Evolutionary conservation across 2,329 filamentous ascomycete genomes (phyloP).

Genomic region (Hypoxylon sp.): DNA sequence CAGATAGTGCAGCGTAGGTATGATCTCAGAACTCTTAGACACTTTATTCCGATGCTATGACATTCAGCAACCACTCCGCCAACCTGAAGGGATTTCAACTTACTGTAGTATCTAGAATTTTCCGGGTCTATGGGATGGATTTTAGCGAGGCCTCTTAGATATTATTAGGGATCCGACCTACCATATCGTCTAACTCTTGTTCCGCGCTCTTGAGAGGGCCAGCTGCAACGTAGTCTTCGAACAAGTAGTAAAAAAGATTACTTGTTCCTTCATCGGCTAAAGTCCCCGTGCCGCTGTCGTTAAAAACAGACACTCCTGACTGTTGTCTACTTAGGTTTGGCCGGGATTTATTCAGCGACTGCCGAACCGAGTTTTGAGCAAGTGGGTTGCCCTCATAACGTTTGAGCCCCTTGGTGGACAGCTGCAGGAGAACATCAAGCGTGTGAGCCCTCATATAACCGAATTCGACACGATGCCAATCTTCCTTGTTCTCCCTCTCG

Average conservation of each 20-base stretch:
- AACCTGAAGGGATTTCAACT: constrained; percentile 28
- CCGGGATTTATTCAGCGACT: constrained; percentile 56
- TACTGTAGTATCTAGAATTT: constrained; percentile 57
- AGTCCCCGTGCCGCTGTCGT: constrained; percentile 34
- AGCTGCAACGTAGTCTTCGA: constrained; percentile 75
- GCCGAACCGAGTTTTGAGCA: constrained; percentile 59
- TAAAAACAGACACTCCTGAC: constrained; percentile 45
- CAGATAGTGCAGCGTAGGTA: constrained; percentile 70
- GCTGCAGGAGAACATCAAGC: constrained; percentile 57
- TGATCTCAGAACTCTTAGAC: constrained; percentile 66
- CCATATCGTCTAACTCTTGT: constrained; percentile 64
- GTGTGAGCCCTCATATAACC: constrained; percentile 58
- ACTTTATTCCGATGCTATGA: constrained; percentile 53
- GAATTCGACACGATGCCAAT: constrained; percentile 53
- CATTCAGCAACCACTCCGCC: constrained; percentile 34
- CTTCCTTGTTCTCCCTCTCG: constrained; percentile 40
- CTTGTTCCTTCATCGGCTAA: constrained; percentile 67
- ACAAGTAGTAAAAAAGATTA: constrained; percentile 75
- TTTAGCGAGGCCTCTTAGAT: constrained; percentile 39
- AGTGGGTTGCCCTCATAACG: constrained; percentile 58
- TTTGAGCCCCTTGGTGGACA: constrained; percentile 58
- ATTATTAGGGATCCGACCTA: constrained; percentile 51
- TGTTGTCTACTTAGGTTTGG: constrained; percentile 41
- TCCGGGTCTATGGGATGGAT: constrained; percentile 51
- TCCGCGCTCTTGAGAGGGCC: constrained; percentile 66